A percentile compares a stretch with the other conserved stretches of the same genome.
Conservation (phyloP, 768 basidiomycete species). For the Strobilomyces dryophilus region DNA sequence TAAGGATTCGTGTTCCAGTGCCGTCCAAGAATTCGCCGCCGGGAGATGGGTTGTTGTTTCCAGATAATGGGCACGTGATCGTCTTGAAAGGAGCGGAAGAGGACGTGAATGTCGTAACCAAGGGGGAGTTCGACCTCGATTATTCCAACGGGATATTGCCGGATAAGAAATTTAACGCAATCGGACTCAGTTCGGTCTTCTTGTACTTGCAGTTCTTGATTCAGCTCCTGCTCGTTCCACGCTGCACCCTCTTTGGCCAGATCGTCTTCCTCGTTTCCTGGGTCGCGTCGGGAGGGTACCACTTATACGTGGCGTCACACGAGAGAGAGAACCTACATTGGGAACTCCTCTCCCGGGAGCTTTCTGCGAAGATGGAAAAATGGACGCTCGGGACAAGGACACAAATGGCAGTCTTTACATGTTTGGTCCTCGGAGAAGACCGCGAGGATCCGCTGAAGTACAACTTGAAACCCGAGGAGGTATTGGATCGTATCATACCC, state of each 20-base stretch:
- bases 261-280: conserved; percentile 27
- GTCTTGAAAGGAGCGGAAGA: conserved; percentile 28
- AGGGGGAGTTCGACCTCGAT: conserved; percentile 31
- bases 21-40: conserved; percentile 21
- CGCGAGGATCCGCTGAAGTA: background rate
- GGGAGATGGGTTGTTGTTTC: conserved; percentile 29
- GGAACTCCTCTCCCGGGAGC: conserved; percentile 14
- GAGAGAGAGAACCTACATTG: conserved; percentile 24
- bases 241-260: conserved; percentile 31
- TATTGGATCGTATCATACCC: conserved; percentile 19
- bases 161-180: conserved; percentile 2
- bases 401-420: conserved; percentile 28
- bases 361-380: conserved; percentile 12
- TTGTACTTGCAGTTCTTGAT: conserved; percentile 31
- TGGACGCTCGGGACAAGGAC: conserved; percentile 21
- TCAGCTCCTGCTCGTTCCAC: conserved; percentile 31
- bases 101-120: conserved; percentile 27
- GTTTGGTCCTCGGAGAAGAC: conserved; percentile 16
- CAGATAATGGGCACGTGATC: conserved; percentile 16
- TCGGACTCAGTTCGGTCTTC: conserved; percentile 25
- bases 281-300: conserved; percentile 32
- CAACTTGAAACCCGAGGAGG: conserved; percentile 1
- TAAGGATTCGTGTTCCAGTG: conserved; percentile 20
- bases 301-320: conserved; percentile 28
- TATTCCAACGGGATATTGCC: conserved; percentile 9